Evolutionary conservation across 2,329 filamentous ascomycete genomes (phyloP).

Genomic region (Volutella citrinella): DNA sequence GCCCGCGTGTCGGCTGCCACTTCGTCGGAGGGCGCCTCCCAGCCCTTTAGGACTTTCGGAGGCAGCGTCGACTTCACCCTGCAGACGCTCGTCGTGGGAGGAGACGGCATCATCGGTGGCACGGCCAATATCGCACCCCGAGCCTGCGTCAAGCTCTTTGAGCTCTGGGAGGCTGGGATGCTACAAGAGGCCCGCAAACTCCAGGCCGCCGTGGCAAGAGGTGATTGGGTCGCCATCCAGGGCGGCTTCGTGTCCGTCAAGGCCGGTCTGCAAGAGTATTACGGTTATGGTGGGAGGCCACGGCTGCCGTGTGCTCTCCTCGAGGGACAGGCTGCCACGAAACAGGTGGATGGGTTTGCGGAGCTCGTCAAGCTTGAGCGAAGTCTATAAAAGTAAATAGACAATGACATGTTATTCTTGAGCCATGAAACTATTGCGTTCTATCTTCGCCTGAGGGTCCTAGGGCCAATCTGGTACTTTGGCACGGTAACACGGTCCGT

Average conservation of each 20-base stretch:
- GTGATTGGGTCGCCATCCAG: constrained; percentile 68
- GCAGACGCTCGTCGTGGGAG: constrained; percentile 67
- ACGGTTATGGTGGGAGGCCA: constrained; percentile 61
- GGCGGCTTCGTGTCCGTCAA: constrained; percentile 69
- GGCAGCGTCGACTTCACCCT: constrained; percentile 73
- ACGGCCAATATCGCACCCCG: constrained; percentile 68
- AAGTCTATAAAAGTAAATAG: constrained; percentile 31
- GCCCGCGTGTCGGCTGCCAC: constrained; percentile 46
- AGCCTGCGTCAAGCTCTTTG: constrained; percentile 58
- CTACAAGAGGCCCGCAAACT: constrained; percentile 57
- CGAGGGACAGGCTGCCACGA: constrained; percentile 18
- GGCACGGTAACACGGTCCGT: too few species aligned
- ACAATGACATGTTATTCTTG: too few species aligned
- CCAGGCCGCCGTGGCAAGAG: constrained; percentile 62
- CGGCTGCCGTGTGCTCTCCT: constrained; percentile 29
- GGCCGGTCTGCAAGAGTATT: constrained; percentile 58
- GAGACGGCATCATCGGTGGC: constrained; percentile 69
- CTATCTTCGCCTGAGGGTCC: too few species aligned
- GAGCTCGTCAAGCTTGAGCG: constrained; percentile 21
- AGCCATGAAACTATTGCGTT: too few species aligned
- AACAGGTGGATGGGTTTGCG: constrained; percentile 20
- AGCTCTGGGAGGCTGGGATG: constrained; percentile 59
- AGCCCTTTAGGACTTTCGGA: constrained; percentile 71
- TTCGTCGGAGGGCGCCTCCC: constrained; percentile 10
- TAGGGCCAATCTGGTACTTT: too few species aligned